These are phyloP conservation scores for Saitozyma podzolica DNA, from an alignment of 768 basidiomycete genomes.

Conservation along the genomic window DNA sequence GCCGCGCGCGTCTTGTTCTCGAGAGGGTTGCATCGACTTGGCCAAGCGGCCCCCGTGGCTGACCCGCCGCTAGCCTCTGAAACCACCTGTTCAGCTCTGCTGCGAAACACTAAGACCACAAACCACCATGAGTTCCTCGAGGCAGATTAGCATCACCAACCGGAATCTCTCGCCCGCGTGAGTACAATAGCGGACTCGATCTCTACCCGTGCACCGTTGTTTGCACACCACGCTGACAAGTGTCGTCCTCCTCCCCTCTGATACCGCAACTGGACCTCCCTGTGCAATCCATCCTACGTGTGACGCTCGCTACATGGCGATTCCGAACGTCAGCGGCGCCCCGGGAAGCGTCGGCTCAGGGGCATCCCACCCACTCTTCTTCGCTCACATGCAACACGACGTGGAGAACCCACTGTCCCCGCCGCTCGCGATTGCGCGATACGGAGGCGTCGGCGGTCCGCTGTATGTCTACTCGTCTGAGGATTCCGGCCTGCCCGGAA, in stretches of 20 bases:
- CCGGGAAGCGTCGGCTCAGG: slow-evolving; percentile 41
- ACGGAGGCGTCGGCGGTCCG: slow-evolving; percentile 43
- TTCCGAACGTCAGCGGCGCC: slow-evolving; percentile 21
- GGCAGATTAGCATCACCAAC: slow-evolving; percentile 20
- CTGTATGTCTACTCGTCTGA: slow-evolving; percentile 45
- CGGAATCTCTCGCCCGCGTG: slow-evolving; percentile 47
- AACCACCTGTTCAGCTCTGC: too few relatives aligned
- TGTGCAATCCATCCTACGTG: too few relatives aligned
- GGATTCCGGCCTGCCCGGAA: background rate
- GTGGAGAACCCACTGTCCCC: slow-evolving; percentile 24
- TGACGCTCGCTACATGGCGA: too few relatives aligned
- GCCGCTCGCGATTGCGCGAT: slow-evolving; percentile 44
- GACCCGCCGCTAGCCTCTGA: too few relatives aligned
- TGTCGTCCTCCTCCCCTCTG: background rate
- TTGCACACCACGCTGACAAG: too few relatives aligned
- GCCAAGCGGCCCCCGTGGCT: too few relatives aligned
- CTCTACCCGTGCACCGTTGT: too few relatives aligned
- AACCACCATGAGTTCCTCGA: slow-evolving; percentile 20
- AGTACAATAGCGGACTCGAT: background rate
- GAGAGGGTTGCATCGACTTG: too few relatives aligned
- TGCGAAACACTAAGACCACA: slow-evolving; percentile 1
- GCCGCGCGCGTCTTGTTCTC: too few relatives aligned
- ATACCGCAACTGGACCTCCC: too few relatives aligned
- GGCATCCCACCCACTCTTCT: slow-evolving; percentile 31
- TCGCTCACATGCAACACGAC: slow-evolving; percentile 27